A percentile compares a stretch with the other conserved stretches of the same genome.
Conservation (phyloP, 768 basidiomycete species). For the Rhizopogon rudus region DNA sequence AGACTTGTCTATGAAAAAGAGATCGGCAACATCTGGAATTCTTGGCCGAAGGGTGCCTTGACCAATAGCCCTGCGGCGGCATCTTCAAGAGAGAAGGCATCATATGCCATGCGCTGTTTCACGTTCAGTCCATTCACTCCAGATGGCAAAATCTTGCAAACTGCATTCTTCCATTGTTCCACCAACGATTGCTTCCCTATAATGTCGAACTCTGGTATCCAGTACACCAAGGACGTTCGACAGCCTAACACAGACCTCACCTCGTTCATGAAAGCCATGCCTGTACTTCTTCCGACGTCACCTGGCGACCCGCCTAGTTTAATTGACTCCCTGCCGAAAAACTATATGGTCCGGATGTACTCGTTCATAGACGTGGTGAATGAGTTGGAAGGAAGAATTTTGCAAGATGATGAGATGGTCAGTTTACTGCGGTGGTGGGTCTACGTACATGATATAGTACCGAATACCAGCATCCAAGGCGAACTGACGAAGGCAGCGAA, state of each 20-base stretch:
- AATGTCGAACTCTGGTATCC: constrained; percentile 69
- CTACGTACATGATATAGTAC: too few relatives aligned
- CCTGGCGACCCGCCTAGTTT: constrained; percentile 54
- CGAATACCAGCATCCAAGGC: constrained; percentile 1
- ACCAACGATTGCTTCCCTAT: constrained; percentile 51
- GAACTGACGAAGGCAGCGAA: neutral
- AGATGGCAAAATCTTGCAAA: constrained; percentile 56
- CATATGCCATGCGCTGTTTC: constrained; percentile 86
- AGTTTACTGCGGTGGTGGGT: too few relatives aligned
- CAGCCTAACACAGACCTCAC: constrained; percentile 60
- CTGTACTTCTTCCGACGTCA: constrained; percentile 40
- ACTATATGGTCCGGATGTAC: too few relatives aligned
- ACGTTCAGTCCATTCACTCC: constrained; percentile 84
- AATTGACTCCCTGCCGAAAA: too few relatives aligned
- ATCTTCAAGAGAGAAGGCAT: constrained; percentile 24
- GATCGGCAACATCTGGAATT: constrained; percentile 44
- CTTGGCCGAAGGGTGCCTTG: constrained; percentile 15
- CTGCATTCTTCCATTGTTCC: constrained; percentile 33
- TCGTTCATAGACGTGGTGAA: too few relatives aligned
- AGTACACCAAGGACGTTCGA: constrained; percentile 61
- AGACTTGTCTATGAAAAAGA: constrained; percentile 84
- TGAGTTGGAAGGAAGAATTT: too few relatives aligned
- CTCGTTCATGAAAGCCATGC: constrained; percentile 69
- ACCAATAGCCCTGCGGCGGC: neutral
- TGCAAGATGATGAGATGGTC: too few relatives aligned